Evolutionary conservation across 352 stramenopile genomes (phyloP), one percentile per base, ranked within the genome.

Genomic region (Phytophthora fragariae): DNA sequence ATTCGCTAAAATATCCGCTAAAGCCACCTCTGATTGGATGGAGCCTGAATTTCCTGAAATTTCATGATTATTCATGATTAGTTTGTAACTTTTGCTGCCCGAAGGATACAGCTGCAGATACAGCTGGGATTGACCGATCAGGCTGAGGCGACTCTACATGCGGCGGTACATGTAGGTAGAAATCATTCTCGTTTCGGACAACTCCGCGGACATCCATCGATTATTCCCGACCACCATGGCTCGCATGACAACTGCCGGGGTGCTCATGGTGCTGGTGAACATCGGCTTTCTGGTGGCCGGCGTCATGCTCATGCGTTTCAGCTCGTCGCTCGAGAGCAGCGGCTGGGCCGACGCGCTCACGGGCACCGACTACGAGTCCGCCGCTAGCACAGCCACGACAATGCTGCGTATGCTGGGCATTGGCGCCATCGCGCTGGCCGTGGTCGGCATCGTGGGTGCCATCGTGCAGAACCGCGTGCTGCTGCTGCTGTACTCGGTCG

Each of bases 331-430:
- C 39, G 77, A 90, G 47, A 79, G 59, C 60, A 92, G 83, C 29
- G 86, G 89, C 14, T 97, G 88, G 87, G 77, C 84, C 19, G 88
- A 97, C 54, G 89, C 88, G 44, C 83, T 97, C 39, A 72, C 88
- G 14, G 81, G 74, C 63, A 93, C 87, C 52, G 83, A 93, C 59
- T 92, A 95, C 72, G 79, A 93, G 61, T 77, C 73, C 17, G 65
- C 77, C 5, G 82, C 81, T 11, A 53, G 70, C 37, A 79, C 78
- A 44, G 81, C 88, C 8, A 82, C 85, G 33, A 84, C 76, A 17
- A 72, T 75, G 44, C 72, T 92, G 35, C 79, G 85, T 63, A 58
- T 79, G 31, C 79, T 97, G 41, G 90, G 87, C 39, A 66, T 83
- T 47, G 74, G 56, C 7, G 72, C 86, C 39, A 92, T 94, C 66